Base-by-base conservation (phyloP, 1,284 basidiomycete species). In the Rhodotorula sp. region DNA sequence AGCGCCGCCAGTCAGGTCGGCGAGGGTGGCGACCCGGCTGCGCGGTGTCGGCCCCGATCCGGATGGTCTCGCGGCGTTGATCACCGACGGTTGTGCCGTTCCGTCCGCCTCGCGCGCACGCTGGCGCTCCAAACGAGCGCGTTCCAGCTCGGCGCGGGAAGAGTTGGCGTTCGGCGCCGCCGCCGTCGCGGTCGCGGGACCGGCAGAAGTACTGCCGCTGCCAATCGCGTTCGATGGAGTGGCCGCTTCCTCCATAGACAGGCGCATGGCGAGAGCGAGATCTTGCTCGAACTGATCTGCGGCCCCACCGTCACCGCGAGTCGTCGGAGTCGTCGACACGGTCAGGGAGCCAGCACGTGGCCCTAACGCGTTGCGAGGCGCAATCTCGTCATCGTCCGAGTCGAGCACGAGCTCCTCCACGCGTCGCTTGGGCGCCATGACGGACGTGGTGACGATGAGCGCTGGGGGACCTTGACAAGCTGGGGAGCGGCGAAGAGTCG, bases 121-220 rank as follows among this genome's bases (percentile, higher is more conserved):
- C 46, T 72, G 60, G 26, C 73, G 55, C 45, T 62, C 70, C n/a
- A 75, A 48, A 26, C 73, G 57, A 44, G 42, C 68, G n/a, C 60
- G 55, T 33, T 75, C 71, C 51, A 72, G 62, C 24, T 68, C 63
- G 6, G 65, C 67, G 37, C 70, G 51, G 8, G 45, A 37, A 33
- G 22, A 20, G 26, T 22, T 2, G n/a, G 29, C 45, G 17, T 17
- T 20, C 57, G 57, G 12, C 37, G 56, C 17, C 6, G 7, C 56
- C 17, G 57, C 20, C 5, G 24, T 12, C 17, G 44, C 24, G 0
- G 37, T 14, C 37, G 37, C 37, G 10, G 37, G 37, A 42, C 37
- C 37, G 8, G 12, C 4, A 5, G 48, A 15, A 1, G 29, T 15
- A 6, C 20, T 6, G 14, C 12, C 20, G n/a, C 3, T 37, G n/a